Evolutionary conservation across 2,329 filamentous ascomycete genomes (phyloP).

Genomic region (Colletotrichum higginsianum): DNA sequence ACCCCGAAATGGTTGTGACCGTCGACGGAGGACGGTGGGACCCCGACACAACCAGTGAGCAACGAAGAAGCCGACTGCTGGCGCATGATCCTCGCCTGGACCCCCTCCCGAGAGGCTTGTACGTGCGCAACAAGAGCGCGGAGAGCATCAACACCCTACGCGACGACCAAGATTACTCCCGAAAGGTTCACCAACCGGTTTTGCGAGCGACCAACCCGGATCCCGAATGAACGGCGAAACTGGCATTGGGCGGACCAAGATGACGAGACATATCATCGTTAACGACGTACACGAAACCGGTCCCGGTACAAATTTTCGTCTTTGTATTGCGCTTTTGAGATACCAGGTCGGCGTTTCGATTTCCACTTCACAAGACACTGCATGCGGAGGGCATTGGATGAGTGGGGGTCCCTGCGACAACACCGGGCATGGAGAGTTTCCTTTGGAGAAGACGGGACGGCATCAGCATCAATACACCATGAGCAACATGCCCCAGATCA

Average conservation of each 20-base stretch:
- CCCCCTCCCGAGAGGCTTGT: constrained; percentile 71
- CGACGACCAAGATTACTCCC: constrained; percentile 77
- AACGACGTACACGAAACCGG: constrained; percentile 44
- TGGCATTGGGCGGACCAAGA: constrained; percentile 20
- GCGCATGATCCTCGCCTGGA: constrained; percentile 76
- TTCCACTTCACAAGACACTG: constrained; percentile 29
- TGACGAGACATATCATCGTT: constrained; percentile 33
- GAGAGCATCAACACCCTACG: constrained; percentile 76
- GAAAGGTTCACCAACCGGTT: constrained; percentile 70
- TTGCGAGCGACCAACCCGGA: constrained; percentile 76
- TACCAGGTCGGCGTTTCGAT: constrained; percentile 46
- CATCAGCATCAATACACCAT: constrained; percentile 21
- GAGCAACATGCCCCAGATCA: constrained; percentile 11
- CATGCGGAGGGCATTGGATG: constrained; percentile 29
- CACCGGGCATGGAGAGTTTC: constrained; percentile 6
- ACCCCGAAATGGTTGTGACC: constrained; percentile 58
- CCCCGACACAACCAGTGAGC: constrained; percentile 33
- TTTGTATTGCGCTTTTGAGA: constrained; percentile 44
- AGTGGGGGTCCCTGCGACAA: constrained; percentile 1
- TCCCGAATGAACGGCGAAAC: constrained; percentile 51
- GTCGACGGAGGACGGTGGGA: constrained; percentile 46
- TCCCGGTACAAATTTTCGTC: constrained; percentile 34
- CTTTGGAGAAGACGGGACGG: not conserved
- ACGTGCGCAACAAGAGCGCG: constrained; percentile 71
- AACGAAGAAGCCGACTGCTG: constrained; percentile 66